phyloP scores from a whole-genome alignment of 768 basidiomycete species.

The Russula emetica region DNA sequence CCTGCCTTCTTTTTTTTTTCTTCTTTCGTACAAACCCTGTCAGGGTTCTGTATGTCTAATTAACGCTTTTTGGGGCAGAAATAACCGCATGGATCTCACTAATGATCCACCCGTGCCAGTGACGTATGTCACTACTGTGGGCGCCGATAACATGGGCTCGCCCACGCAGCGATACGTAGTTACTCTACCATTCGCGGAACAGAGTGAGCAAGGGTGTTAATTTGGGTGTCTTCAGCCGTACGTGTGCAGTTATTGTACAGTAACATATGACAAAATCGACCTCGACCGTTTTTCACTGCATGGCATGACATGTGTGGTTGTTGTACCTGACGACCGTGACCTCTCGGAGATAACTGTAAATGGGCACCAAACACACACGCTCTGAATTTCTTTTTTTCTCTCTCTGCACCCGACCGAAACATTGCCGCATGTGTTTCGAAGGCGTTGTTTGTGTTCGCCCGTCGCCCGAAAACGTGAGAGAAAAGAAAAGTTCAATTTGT shows the following conservation, averaged over 20 bases:
- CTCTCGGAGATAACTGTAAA: too few relatives aligned
- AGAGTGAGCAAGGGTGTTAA: constrained; percentile 4
- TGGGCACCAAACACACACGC: too few relatives aligned
- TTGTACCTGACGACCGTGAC: background rate
- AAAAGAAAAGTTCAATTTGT: background rate
- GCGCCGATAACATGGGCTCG: background rate
- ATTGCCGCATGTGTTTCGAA: too few relatives aligned
- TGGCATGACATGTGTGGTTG: too few relatives aligned
- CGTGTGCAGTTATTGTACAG: too few relatives aligned
- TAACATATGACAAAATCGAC: too few relatives aligned
- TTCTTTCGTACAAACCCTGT: background rate
- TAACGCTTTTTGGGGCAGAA: constrained; percentile 8
- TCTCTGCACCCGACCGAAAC: too few relatives aligned
- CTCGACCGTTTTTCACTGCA: too few relatives aligned
- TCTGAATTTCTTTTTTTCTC: too few relatives aligned
- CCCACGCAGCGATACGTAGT: constrained; percentile 4
- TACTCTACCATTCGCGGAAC: background rate
- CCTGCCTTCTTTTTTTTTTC: too few relatives aligned
- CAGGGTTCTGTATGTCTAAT: background rate
- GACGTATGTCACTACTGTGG: constrained; percentile 1
- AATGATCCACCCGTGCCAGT: background rate
- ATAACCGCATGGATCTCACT: constrained; percentile 19
- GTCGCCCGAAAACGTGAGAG: background rate
- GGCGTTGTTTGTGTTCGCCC: too few relatives aligned
- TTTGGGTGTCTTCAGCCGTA: too few relatives aligned